Percentiles rank a stretch among this genome's conserved stretches.
phyloP scores from a whole-genome alignment of 768 basidiomycete species.

The Auricularia sp. region DNA sequence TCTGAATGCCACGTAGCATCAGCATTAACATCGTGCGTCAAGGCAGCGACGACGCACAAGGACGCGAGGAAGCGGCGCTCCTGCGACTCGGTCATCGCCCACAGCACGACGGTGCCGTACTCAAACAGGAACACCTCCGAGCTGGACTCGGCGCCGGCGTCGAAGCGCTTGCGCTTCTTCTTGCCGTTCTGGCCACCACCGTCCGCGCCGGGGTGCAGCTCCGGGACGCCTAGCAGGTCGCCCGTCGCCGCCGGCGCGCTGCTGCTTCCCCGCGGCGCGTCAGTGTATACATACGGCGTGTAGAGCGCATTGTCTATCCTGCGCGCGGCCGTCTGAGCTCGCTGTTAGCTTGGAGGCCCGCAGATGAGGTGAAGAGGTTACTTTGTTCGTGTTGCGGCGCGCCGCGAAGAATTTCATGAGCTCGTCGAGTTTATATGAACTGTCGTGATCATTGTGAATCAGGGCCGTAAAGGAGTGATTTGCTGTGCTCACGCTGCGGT shows the following conservation, averaged over 20 bases:
- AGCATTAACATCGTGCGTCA: not conserved
- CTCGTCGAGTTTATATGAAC: slow-evolving; percentile 82
- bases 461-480: not conserved
- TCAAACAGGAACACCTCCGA: slow-evolving; percentile 90
- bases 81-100: slow-evolving; percentile 94
- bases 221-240: slow-evolving; percentile 72
- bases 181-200: slow-evolving; percentile 32
- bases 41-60: slow-evolving; percentile 47
- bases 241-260: slow-evolving; percentile 30
- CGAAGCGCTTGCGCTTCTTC: slow-evolving; percentile 53
- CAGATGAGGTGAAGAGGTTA: no score
- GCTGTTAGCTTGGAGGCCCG: no score
- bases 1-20: slow-evolving; percentile 30
- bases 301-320: slow-evolving; percentile 90
- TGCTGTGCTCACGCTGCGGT: slow-evolving; percentile 62
- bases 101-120: slow-evolving; percentile 92
- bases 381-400: slow-evolving; percentile 56
- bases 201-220: slow-evolving; percentile 26
- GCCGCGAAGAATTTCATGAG: slow-evolving; percentile 86
- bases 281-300: slow-evolving; percentile 73
- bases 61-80: slow-evolving; percentile 86
- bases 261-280: slow-evolving; percentile 23
- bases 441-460: slow-evolving; percentile 20
- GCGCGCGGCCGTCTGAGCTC: slow-evolving; percentile 62
- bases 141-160: slow-evolving; percentile 22